These are phyloP conservation scores for Yamadazyma takamatsuzukensis DNA, from an alignment of 805 yeast species.

Conservation along the genomic window DNA sequence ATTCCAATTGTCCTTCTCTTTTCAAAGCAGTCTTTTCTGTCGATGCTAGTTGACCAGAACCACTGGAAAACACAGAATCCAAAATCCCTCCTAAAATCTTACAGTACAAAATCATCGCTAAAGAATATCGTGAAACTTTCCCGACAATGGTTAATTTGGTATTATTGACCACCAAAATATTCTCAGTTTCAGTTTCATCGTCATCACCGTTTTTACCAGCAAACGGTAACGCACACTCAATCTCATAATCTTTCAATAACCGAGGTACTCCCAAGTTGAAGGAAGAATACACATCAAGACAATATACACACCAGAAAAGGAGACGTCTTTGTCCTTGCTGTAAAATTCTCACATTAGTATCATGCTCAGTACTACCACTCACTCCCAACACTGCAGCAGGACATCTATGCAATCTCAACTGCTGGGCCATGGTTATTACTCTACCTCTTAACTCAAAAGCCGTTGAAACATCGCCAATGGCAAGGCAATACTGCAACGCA, in stretches of 20 bases:
- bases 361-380: constrained; percentile 25
- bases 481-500: constrained; percentile 66
- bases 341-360: constrained; percentile 47
- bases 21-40: constrained; percentile 14
- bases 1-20: constrained; percentile 66
- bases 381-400: constrained; percentile 81
- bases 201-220: constrained; percentile 41
- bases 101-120: constrained; percentile 64
- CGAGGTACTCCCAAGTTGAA: constrained; percentile 81
- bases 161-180: constrained; percentile 57
- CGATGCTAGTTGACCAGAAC: constrained; percentile 32
- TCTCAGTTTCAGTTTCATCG: constrained; percentile 45
- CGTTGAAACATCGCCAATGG: constrained; percentile 68
- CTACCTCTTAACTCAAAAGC: constrained; percentile 74
- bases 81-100: constrained; percentile 71
- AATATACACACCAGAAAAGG: constrained; percentile 79
- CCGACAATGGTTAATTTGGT: constrained; percentile 63
- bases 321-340: constrained; percentile 83
- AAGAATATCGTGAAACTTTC: constrained; percentile 60
- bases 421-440: constrained; percentile 80
- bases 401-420: constrained; percentile 78
- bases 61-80: constrained; percentile 66
- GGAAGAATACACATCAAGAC: constrained; percentile 71
- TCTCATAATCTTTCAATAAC: constrained; percentile 71
- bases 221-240: constrained; percentile 83